Conservation (phyloP, 768 basidiomycete genomes). For the Agaricus blazei region DNA sequence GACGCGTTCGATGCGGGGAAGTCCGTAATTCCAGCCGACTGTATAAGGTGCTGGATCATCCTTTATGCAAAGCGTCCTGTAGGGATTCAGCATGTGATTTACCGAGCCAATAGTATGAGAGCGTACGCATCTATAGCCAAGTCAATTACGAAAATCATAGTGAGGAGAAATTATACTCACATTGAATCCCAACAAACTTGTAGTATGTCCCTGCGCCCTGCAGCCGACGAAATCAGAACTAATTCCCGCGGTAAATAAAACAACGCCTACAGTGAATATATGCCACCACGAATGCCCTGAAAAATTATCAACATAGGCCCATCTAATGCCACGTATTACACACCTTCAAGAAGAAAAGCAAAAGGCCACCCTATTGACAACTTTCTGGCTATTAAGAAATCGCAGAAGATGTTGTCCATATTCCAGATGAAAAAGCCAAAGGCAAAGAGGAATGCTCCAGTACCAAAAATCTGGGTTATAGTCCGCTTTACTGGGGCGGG, state of each 20-base stretch:
- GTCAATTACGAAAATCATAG: neutral
- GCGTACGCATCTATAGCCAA: constrained; percentile 36
- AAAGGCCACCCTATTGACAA: constrained; percentile 53
- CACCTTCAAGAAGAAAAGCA: constrained; percentile 64
- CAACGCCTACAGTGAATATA: constrained; percentile 47
- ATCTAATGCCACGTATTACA: constrained; percentile 4
- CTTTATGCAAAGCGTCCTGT: constrained; percentile 56
- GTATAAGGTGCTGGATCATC: constrained; percentile 49
- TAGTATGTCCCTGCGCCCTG: constrained; percentile 48
- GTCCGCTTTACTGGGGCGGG: constrained; percentile 34
- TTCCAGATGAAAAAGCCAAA: constrained; percentile 76
- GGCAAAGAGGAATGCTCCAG: constrained; percentile 52
- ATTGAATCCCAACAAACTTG: constrained; percentile 49
- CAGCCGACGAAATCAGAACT: neutral
- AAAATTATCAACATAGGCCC: neutral
- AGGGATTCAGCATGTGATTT: constrained; percentile 1
- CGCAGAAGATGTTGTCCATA: constrained; percentile 74
- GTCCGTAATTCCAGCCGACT: constrained; percentile 34
- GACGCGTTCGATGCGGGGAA: constrained; percentile 41
- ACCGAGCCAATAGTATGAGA: constrained; percentile 14
- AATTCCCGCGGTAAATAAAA: neutral
- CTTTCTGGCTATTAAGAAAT: constrained; percentile 51
- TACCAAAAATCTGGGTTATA: constrained; percentile 42
- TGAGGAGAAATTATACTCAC: constrained; percentile 23
- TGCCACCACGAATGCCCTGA: constrained; percentile 76